A percentile compares a stretch with the other conserved stretches of the same genome.
Evolutionary conservation across 441 rosid genomes (phyloP).

Genomic region (Codiaeum variegatum): DNA sequence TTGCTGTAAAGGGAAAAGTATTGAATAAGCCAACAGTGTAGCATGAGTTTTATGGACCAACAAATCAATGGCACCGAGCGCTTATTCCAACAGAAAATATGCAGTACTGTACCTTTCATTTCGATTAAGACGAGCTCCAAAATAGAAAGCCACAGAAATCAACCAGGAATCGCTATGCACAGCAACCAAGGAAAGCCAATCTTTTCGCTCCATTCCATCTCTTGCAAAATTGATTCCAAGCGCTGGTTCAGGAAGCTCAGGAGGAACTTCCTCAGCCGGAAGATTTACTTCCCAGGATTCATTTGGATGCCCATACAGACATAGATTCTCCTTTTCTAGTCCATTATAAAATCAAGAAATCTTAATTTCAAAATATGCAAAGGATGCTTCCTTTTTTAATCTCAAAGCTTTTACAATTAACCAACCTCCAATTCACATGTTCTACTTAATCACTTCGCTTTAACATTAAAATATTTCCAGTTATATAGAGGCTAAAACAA

Average conservation of each 20-base stretch:
- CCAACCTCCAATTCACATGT: not conserved
- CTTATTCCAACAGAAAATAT: not conserved
- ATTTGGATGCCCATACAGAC: conserved; percentile 67
- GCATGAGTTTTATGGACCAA: not conserved
- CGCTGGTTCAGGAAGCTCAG: conserved; percentile 75
- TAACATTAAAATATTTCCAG: not conserved
- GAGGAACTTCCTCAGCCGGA: conserved; percentile 79
- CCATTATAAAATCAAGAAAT: not conserved
- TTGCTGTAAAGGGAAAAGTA: not conserved
- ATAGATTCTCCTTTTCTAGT: conserved; percentile 72
- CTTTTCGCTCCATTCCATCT: conserved; percentile 74
- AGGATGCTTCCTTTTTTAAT: not conserved
- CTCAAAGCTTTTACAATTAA: not conserved
- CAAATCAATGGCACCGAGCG: not conserved
- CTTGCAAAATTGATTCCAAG: conserved; percentile 72
- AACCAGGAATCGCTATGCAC: conserved; percentile 83
- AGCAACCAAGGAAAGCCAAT: conserved; percentile 75
- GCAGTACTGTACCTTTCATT: conserved; percentile 41
- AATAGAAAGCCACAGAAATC: conserved; percentile 69
- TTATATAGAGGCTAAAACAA: not conserved
- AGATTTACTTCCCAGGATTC: conserved; percentile 73
- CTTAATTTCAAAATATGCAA: not conserved
- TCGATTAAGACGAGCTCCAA: conserved; percentile 66
- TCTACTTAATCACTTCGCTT: not conserved
- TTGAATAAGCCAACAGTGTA: conserved; percentile 19